Evolutionary conservation across 2,329 filamentous ascomycete genomes (phyloP), one percentile per base, ranked within the genome.

Genomic region (Monosporascus ibericus): DNA sequence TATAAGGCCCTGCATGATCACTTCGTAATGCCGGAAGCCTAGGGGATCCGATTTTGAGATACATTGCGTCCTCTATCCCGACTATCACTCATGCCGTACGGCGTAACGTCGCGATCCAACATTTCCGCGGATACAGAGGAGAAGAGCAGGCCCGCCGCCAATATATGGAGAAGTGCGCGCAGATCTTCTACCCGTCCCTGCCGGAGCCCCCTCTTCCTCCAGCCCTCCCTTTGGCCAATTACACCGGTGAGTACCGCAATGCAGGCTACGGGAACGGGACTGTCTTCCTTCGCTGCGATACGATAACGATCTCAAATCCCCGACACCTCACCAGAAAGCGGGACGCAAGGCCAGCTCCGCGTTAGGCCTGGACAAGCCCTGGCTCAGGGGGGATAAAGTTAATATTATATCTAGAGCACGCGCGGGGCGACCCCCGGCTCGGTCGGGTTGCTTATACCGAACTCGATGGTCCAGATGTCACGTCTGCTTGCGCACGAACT

Each of bases 1-100:
- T 65, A 63, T 44, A 60, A 58, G 8, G 52, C 72, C 6, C 54
- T 71, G 2, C 61, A 67, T 7, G 68, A 71, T 14, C 24, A 58
- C 20, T 57, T 60, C n/a, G 50, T 37, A 15, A 53, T 61, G 3
- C 46, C 51, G 20, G 47, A 55, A 53, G 47, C 38, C 14, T n/a
- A 34, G 48, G 15, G 49, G 58, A 25, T 49, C 48, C 27, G 51
- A 60, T 18, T 54, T 55, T 34, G 54, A 58, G 18, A 27, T 49
- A 20, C 25, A 50, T 55, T 59, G 44, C 39, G 52, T 27, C 30
- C 25, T 40, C 18, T 7, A 2, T 18, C 6, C 17, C 9, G 36
- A 7, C 42, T 5, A 25, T 8, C 17, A 15, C 17, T 42, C 5
- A 5, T 47, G 15, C 3, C 9, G 6, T 24, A 7, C 17, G 0